Evolutionary conservation across 2,329 filamentous ascomycete species (phyloP).

Genomic region (Sporothrix inflata): DNA sequence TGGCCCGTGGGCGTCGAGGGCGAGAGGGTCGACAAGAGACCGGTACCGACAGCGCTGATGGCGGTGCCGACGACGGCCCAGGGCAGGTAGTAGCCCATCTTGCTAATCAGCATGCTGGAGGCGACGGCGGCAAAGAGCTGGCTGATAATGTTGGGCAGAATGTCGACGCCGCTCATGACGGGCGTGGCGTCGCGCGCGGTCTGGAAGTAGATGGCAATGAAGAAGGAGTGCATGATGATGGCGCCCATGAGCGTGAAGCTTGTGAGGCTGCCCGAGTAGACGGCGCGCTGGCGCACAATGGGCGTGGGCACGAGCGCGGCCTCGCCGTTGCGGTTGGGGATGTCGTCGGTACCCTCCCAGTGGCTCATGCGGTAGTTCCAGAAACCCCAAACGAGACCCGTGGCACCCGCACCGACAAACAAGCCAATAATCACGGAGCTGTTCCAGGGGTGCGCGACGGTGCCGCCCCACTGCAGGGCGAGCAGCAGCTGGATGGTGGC

Average conservation of each 20-base stretch:
- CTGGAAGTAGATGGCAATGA: slow-evolving; percentile 46
- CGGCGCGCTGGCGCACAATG: slow-evolving; percentile 33
- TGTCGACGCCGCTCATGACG: slow-evolving; percentile 41
- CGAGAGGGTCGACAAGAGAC: slow-evolving; percentile 42
- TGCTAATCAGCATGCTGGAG: slow-evolving; percentile 35
- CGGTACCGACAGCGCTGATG: slow-evolving; percentile 41
- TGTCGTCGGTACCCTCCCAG: not conserved
- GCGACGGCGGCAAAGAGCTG: slow-evolving; percentile 36
- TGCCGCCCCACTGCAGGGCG: slow-evolving; percentile 50
- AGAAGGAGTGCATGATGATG: slow-evolving; percentile 37
- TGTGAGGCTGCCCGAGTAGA: slow-evolving; percentile 36
- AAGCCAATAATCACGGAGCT: slow-evolving; percentile 42
- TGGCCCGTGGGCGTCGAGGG: slow-evolving; percentile 35
- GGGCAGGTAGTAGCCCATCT: slow-evolving; percentile 44
- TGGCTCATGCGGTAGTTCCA: slow-evolving; percentile 39
- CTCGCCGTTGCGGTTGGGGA: slow-evolving; percentile 35
- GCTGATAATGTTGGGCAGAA: slow-evolving; percentile 35
- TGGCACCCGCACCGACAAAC: slow-evolving; percentile 42
- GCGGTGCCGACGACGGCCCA: slow-evolving; percentile 40
- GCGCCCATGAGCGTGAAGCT: slow-evolving; percentile 35
- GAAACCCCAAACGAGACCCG: slow-evolving; percentile 40
- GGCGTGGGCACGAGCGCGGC: slow-evolving; percentile 38
- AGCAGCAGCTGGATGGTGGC: slow-evolving; percentile 49
- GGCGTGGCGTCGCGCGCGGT: slow-evolving; percentile 39
- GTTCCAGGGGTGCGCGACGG: slow-evolving; percentile 32